Percentiles rank a stretch among this genome's conserved stretches.
Evolutionary conservation across 176 grass and related monocot species (phyloP).

Genomic region (Poa annua): DNA sequence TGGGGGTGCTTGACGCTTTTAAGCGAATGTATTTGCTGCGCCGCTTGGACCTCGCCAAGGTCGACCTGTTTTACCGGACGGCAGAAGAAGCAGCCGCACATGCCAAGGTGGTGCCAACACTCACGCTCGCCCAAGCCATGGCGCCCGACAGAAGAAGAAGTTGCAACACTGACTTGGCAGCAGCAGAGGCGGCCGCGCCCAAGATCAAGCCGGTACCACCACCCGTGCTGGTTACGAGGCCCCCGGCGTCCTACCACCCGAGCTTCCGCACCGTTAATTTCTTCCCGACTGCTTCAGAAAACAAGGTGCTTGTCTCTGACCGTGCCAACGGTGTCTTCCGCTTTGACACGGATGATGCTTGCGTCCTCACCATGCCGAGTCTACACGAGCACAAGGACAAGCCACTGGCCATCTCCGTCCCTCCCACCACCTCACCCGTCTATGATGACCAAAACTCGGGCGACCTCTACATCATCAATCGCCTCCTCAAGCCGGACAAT

Average conservation of each 20-base stretch:
- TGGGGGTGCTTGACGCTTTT: too few species aligned
- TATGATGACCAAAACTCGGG: neutral
- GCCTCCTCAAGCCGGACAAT: neutral
- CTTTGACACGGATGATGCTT: neutral
- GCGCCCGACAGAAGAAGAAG: too few species aligned
- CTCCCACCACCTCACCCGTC: neutral
- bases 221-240: neutral
- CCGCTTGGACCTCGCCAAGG: too few species aligned
- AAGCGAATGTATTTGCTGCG: too few species aligned
- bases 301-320: neutral
- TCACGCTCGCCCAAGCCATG: too few species aligned
- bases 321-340: neutral
- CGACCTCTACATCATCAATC: neutral
- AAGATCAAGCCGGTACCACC: neutral
- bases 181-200: neutral
- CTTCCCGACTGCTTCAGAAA: neutral
- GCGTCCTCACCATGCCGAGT: neutral
- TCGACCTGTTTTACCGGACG: too few species aligned
- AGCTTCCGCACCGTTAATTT: neutral
- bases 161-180: neutral
- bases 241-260: neutral
- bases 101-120: too few species aligned
- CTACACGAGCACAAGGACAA: neutral
- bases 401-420: conserved; percentile 1
- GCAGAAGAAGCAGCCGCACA: too few species aligned